Evolutionary conservation across 2,329 filamentous ascomycete species (phyloP).

Genomic region (Hymenoscyphus occultus): DNA sequence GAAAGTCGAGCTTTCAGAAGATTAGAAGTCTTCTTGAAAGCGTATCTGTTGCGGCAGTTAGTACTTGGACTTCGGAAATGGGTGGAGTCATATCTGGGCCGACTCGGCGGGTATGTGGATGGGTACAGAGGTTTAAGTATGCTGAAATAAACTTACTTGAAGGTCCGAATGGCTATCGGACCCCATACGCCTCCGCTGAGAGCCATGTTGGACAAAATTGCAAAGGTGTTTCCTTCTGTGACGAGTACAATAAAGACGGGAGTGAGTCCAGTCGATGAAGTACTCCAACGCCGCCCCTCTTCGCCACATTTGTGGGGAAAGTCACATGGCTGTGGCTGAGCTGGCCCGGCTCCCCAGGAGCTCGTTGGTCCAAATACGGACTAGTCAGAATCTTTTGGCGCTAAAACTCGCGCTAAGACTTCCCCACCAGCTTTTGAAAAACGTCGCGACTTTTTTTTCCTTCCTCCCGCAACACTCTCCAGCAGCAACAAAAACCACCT

Average conservation of each 20-base stretch:
- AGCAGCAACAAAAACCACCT: not conserved
- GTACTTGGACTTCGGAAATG: constrained; percentile 12
- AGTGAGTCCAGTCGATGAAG: not conserved
- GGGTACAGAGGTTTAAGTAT: not conserved
- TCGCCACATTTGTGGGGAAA: constrained; percentile 9
- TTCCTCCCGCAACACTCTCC: not conserved
- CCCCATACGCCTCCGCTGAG: constrained; percentile 34
- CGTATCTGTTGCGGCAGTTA: constrained; percentile 39
- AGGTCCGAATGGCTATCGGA: constrained; percentile 34
- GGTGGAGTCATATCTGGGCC: not conserved
- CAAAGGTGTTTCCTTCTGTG: not conserved
- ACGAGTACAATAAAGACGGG: not conserved
- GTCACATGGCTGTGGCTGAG: constrained; percentile 9
- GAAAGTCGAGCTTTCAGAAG: constrained; percentile 45
- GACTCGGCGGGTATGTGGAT: no score
- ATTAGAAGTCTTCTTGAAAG: constrained; percentile 46
- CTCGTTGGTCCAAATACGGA: not conserved
- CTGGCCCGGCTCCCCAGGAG: no score
- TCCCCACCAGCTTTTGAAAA: constrained; percentile 2
- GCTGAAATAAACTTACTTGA: constrained; percentile 30
- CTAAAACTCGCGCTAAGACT: not conserved
- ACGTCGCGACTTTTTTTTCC: constrained; percentile 10
- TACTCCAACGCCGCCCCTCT: not conserved
- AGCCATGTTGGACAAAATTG: constrained; percentile 30
- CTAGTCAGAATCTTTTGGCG: not conserved